These are phyloP conservation scores for Neurospora sp. DNA, from an alignment of 495 filamentous ascomycete species.

Conservation along the genomic window DNA sequence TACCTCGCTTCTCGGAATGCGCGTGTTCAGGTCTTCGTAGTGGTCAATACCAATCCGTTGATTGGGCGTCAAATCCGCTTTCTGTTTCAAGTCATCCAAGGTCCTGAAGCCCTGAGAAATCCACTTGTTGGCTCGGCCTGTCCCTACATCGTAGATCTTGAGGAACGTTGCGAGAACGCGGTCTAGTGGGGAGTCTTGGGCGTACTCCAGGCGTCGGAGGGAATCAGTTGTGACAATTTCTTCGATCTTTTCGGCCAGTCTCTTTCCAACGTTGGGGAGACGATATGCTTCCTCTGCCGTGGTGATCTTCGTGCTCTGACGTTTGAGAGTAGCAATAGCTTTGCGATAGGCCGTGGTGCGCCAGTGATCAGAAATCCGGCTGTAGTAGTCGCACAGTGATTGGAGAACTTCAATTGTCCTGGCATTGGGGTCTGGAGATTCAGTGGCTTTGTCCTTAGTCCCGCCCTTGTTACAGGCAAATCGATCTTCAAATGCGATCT, in stretches of 20 bases:
- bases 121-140: constrained; percentile 64
- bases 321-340: constrained; percentile 61
- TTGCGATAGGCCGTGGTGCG: constrained; percentile 69
- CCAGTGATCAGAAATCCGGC: constrained; percentile 67
- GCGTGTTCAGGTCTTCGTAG: constrained; percentile 71
- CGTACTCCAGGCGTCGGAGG: constrained; percentile 61
- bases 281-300: constrained; percentile 57
- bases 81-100: constrained; percentile 57
- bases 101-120: constrained; percentile 64
- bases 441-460: constrained; percentile 16
- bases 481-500: constrained; percentile 24
- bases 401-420: constrained; percentile 70
- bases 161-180: constrained; percentile 56
- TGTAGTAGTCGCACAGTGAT: constrained; percentile 77
- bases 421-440: constrained; percentile 47
- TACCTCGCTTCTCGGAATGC: constrained; percentile 77
- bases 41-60: constrained; percentile 73
- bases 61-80: constrained; percentile 57
- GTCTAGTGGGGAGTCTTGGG: constrained; percentile 55
- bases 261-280: constrained; percentile 62
- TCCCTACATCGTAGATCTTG: constrained; percentile 72
- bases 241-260: constrained; percentile 80
- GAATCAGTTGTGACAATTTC: constrained; percentile 73
- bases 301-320: constrained; percentile 53
- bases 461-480: constrained; percentile 37